These are phyloP conservation scores for Balamuthia mandrillaris DNA, from an alignment of 208 protist species.

Conservation along the genomic window DNA sequence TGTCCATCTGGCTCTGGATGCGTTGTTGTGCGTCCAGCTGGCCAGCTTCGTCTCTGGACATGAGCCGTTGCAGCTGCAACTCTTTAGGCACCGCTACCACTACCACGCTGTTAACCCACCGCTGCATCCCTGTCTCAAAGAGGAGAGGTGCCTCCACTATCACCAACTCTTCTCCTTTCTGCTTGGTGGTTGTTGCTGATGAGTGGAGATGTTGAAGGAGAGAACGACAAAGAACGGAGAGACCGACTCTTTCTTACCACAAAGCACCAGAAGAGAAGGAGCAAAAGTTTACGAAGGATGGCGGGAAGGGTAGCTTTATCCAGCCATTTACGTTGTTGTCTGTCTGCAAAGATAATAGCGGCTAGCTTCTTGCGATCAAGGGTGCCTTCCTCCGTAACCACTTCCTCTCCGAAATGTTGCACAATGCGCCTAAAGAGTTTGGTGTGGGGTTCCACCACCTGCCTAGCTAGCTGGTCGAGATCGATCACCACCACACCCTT, in stretches of 20 bases:
- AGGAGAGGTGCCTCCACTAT: slow-evolving; percentile 3
- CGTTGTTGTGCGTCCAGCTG: background rate
- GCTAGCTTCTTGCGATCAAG: background rate
- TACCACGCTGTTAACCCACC: background rate
- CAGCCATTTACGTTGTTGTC: background rate
- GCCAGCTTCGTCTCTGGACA: background rate
- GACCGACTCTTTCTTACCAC: background rate
- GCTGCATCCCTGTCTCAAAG: slow-evolving; percentile 1
- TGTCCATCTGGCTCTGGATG: slow-evolving; percentile 24
- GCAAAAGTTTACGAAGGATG: background rate
- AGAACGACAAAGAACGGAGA: too few species aligned
- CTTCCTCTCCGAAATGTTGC: background rate
- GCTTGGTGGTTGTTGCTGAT: too few species aligned
- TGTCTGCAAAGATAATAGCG: background rate
- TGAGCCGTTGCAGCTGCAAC: background rate
- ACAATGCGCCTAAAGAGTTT: background rate
- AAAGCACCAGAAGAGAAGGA: background rate
- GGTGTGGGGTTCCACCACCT: background rate
- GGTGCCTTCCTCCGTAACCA: background rate
- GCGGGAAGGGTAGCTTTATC: background rate
- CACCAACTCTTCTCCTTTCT: background rate
- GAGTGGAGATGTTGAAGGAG: too few species aligned
- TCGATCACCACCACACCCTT: background rate
- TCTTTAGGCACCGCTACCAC: slow-evolving; percentile 10
- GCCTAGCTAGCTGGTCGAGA: background rate